phyloP scores from a whole-genome alignment of 805 yeast species.

The Scheffersomyces ergatensis region DNA sequence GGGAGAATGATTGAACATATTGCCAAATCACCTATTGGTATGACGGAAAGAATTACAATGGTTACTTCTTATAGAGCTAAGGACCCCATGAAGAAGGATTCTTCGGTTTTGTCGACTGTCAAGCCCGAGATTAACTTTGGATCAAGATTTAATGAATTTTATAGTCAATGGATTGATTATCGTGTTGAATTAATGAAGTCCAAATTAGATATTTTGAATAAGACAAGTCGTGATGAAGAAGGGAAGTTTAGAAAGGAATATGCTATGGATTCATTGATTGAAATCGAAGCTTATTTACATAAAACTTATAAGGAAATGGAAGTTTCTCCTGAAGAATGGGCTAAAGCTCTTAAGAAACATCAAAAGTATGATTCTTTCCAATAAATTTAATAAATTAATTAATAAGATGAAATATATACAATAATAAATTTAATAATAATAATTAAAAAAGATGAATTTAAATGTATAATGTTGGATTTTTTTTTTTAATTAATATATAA shows the following conservation, averaged over 20 bases:
- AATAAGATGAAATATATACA: no score
- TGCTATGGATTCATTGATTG: conserved; percentile 17
- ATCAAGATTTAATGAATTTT: conserved; percentile 31
- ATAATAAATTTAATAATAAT: no score
- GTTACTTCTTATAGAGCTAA: conserved; percentile 40
- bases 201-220: conserved; percentile 20
- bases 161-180: conserved; percentile 35
- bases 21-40: conserved; percentile 36
- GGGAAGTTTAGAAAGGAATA: conserved; percentile 24
- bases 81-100: conserved; percentile 23
- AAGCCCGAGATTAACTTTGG: conserved; percentile 39
- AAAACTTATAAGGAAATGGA: conserved; percentile 27
- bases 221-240: conserved; percentile 7
- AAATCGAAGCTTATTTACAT: conserved; percentile 18
- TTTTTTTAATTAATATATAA: no score
- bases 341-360: background rate
- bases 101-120: conserved; percentile 32
- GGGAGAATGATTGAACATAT: conserved; percentile 41
- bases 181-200: conserved; percentile 23
- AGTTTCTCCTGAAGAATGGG: conserved; percentile 5
- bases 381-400: no score
- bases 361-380: background rate
- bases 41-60: conserved; percentile 39
- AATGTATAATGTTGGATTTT: no score
- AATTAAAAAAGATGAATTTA: no score